Conservation (phyloP, 805 yeast genomes). For the Pachysolen tannophilus region DNA sequence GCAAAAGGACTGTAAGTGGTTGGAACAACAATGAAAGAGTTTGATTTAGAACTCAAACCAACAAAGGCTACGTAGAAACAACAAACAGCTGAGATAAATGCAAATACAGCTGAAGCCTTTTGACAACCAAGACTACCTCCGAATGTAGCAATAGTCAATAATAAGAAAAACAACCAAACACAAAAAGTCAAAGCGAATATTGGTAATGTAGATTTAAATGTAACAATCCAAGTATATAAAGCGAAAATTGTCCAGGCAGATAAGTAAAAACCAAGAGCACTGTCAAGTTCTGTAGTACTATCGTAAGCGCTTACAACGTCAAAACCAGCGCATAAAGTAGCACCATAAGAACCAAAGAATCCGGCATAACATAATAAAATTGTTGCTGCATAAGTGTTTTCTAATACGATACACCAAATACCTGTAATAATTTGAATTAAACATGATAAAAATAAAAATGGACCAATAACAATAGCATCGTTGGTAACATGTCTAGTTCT, state of each 20-base stretch:
- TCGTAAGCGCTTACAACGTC: constrained; percentile 33
- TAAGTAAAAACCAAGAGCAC: constrained; percentile 38
- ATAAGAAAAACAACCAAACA: constrained; percentile 32
- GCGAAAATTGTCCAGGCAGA: constrained; percentile 43
- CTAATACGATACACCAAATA: constrained; percentile 39
- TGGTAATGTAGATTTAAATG: constrained; percentile 35
- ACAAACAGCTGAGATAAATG: constrained; percentile 28
- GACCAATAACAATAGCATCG: constrained; percentile 34
- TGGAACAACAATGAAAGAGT: neutral
- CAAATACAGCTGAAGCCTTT: constrained; percentile 34
- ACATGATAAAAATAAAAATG: constrained; percentile 41
- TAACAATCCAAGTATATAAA: constrained; percentile 31
- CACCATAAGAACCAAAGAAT: constrained; percentile 39
- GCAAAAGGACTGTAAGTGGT: neutral
- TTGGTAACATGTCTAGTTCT: constrained; percentile 35
- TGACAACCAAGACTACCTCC: constrained; percentile 22
- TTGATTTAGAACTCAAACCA: constrained; percentile 20
- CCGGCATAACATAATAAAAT: constrained; percentile 39
- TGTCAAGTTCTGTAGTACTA: constrained; percentile 22
- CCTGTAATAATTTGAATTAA: constrained; percentile 40
- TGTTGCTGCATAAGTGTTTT: constrained; percentile 41
- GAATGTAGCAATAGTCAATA: constrained; percentile 32
- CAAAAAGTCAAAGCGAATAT: constrained; percentile 28
- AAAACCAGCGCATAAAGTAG: constrained; percentile 31
- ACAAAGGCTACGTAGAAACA: constrained; percentile 37